Conservation (phyloP, 805 yeast genomes). For the Schwanniomyces sp. region DNA sequence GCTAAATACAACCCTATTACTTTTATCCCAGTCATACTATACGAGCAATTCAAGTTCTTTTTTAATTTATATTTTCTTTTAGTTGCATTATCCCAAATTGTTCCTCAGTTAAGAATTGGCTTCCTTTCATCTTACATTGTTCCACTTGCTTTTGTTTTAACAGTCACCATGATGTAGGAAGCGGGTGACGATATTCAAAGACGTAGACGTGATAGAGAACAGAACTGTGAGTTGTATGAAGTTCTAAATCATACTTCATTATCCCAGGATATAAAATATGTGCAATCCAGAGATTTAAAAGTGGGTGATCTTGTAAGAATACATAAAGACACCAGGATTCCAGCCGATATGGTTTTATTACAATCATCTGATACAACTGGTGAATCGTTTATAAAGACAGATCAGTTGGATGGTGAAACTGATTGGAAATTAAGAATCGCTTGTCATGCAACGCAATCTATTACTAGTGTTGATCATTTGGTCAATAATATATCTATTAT, state of each 20-base stretch:
- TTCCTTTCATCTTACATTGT: conserved; percentile 90
- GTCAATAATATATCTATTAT: conserved; percentile 50
- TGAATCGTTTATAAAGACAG: conserved; percentile 92
- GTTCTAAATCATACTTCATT: conserved; percentile 45
- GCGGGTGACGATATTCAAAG: conserved; percentile 93
- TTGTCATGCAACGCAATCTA: conserved; percentile 64
- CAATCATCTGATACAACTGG: conserved; percentile 82
- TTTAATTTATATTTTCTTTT: conserved; percentile 88
- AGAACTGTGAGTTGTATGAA: conserved; percentile 80
- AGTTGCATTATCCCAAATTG: conserved; percentile 90
- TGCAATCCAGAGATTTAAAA: conserved; percentile 58
- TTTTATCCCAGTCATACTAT: conserved; percentile 83
- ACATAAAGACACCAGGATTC: conserved; percentile 81
- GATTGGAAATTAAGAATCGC: conserved; percentile 96
- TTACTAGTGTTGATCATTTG: conserved; percentile 48
- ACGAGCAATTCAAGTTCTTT: conserved; percentile 96
- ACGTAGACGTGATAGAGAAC: conserved; percentile 85
- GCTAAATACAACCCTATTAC: conserved; percentile 90
- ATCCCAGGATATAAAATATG: conserved; percentile 24
- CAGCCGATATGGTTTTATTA: conserved; percentile 87
- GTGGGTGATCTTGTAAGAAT: conserved; percentile 86
- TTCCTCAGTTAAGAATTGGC: conserved; percentile 90
- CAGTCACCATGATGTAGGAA: conserved; percentile 93
- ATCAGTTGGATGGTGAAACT: conserved; percentile 97
- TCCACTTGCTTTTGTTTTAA: conserved; percentile 88